Evolutionary conservation across 2,329 filamentous ascomycete genomes (phyloP).

Genomic region (Cryphonectria naterciae): DNA sequence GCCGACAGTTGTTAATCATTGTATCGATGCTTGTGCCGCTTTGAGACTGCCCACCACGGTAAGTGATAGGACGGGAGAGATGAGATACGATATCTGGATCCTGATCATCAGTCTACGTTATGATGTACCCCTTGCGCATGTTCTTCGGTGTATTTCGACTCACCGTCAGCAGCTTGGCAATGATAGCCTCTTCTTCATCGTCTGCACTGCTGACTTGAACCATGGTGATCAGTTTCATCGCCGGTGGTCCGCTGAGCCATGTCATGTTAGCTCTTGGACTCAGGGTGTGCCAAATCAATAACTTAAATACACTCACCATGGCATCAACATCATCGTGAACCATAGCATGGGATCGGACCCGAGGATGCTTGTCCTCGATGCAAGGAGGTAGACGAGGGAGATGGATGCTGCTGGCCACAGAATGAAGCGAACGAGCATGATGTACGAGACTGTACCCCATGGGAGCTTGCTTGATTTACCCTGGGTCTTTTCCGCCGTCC

Average conservation of each 20-base stretch:
- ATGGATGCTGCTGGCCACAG: slow-evolving; percentile 64
- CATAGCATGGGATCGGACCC: slow-evolving; percentile 65
- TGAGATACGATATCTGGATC: slow-evolving; percentile 21
- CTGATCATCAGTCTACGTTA: not conserved
- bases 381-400: slow-evolving; percentile 57
- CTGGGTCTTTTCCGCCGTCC: slow-evolving; percentile 40
- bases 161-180: slow-evolving; percentile 49
- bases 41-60: slow-evolving; percentile 23
- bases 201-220: slow-evolving; percentile 47
- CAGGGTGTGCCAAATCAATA: not conserved
- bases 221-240: slow-evolving; percentile 52
- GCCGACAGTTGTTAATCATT: not conserved
- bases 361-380: slow-evolving; percentile 55
- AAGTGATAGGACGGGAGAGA: slow-evolving; percentile 23
- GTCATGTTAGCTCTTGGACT: not conserved
- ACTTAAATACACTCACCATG: slow-evolving; percentile 28
- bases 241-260: slow-evolving; percentile 44
- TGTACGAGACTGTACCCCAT: slow-evolving; percentile 52
- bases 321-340: slow-evolving; percentile 60
- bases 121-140: slow-evolving; percentile 6
- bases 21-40: slow-evolving; percentile 18
- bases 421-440: slow-evolving; percentile 61
- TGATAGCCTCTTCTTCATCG: slow-evolving; percentile 46
- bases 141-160: slow-evolving; percentile 28
- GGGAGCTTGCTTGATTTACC: slow-evolving; percentile 46